phyloP scores from a whole-genome alignment of 192 early-diverging fungal genomes.

The Powellomyces hirtus region DNA sequence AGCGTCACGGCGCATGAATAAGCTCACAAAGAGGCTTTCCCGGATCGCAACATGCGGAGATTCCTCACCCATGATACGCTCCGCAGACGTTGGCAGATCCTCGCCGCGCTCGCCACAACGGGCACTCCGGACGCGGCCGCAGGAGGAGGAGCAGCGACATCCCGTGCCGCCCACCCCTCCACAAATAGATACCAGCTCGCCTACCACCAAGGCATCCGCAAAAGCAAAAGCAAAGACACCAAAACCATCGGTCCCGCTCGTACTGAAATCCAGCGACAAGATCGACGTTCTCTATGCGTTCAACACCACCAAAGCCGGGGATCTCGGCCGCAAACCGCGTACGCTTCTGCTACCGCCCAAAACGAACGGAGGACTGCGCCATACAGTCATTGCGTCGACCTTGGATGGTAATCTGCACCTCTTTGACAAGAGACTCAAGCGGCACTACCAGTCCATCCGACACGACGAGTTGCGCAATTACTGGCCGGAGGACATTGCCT shows the following conservation, averaged over 20 bases:
- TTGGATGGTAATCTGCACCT: slow-evolving; percentile 8
- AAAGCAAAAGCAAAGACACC: neutral
- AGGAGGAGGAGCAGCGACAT: neutral
- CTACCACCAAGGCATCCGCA: neutral
- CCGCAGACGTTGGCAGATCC: no score
- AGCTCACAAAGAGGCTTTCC: slow-evolving; percentile 5
- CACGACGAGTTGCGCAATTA: slow-evolving; percentile 18
- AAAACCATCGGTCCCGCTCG: neutral
- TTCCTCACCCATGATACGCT: neutral
- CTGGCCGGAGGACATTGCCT: slow-evolving; percentile 18
- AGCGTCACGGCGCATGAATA: slow-evolving; percentile 9
- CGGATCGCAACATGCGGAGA: neutral
- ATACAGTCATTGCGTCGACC: slow-evolving; percentile 14
- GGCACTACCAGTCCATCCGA: neutral
- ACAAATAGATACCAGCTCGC: neutral
- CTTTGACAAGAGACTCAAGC: neutral
- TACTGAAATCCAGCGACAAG: neutral
- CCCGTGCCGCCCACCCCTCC: neutral
- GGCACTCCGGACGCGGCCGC: no score
- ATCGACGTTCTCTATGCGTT: slow-evolving; percentile 5
- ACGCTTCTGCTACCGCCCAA: slow-evolving; percentile 8
- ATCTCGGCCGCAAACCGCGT: slow-evolving; percentile 12
- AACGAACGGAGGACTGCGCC: neutral
- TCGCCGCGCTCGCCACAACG: no score
- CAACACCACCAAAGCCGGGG: neutral